Evolutionary conservation across 108 stramenopile species (phyloP).

Genomic region (Fistulifera pelliculosa): DNA sequence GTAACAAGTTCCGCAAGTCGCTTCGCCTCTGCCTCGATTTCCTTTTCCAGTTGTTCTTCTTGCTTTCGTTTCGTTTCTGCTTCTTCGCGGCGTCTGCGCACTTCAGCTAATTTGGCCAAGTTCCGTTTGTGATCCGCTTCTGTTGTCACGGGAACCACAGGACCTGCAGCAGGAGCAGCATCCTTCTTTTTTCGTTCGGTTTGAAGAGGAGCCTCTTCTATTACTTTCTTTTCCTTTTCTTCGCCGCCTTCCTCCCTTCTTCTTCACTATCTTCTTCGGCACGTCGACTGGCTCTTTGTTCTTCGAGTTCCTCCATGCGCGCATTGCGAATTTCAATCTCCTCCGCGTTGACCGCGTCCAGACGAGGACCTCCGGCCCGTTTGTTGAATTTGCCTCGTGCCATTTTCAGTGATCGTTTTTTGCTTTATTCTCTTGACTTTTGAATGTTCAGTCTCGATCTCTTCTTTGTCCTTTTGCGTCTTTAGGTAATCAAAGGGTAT

Average conservation of each 20-base stretch:
- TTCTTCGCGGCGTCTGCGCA: constrained; percentile 62
- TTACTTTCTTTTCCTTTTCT: constrained; percentile 18
- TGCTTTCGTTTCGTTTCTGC: constrained; percentile 40
- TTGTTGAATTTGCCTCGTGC: constrained; percentile 79
- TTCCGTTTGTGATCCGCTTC: constrained; percentile 77
- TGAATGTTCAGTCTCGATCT: no score
- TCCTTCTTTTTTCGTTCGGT: constrained; percentile 38
- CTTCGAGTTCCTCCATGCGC: constrained; percentile 75
- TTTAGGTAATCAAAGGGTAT: no score
- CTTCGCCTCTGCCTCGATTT: constrained; percentile 31
- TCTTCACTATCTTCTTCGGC: constrained; percentile 54
- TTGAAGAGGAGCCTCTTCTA: constrained; percentile 39
- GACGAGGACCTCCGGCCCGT: constrained; percentile 65
- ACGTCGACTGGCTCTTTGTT: constrained; percentile 55
- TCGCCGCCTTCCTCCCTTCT: constrained; percentile 32
- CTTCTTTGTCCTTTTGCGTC: no score
- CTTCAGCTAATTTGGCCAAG: constrained; percentile 77
- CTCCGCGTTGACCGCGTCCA: constrained; percentile 71
- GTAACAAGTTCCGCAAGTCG: constrained; percentile 24
- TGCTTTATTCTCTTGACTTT: no score
- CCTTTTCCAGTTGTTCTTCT: constrained; percentile 46
- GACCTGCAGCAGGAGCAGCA: neutral
- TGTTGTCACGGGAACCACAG: constrained; percentile 39
- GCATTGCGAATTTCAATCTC: constrained; percentile 82
- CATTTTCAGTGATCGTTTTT: constrained; percentile 25